phyloP scores from a whole-genome alignment of 306 rosid genomes.

The Vigna radiata region DNA sequence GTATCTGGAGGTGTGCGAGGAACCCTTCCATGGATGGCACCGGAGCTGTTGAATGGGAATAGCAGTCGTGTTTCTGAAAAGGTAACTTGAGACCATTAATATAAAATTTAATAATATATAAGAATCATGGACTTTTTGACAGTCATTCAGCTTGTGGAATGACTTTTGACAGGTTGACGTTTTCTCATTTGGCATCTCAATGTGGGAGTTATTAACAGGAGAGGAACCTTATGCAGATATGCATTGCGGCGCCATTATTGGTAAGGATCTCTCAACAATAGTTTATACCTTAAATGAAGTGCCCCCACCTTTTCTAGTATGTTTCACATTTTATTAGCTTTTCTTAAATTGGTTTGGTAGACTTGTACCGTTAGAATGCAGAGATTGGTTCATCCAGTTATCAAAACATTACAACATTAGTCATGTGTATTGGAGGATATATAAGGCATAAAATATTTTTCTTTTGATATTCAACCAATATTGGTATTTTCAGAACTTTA shows the following conservation, averaged over 20 bases:
- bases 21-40: conserved; percentile 99
- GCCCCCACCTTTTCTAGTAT: no score
- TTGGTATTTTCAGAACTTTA: neutral
- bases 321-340: no score
- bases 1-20: conserved; percentile 98
- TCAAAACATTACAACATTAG: neutral
- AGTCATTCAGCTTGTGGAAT: conserved; percentile 35
- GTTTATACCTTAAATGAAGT: neutral
- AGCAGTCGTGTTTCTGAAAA: conserved; percentile 90
- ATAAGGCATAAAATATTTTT: neutral
- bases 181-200: conserved; percentile 88
- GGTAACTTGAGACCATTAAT: conserved; percentile 53
- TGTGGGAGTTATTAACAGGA: conserved; percentile 96
- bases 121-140: conserved; percentile 25
- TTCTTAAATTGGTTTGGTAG: no score
- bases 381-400: neutral
- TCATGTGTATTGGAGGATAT: neutral
- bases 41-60: conserved; percentile 83
- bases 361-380: no score
- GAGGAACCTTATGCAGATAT: conserved; percentile 96
- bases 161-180: conserved; percentile 77
- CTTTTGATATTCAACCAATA: neutral
- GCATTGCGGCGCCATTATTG: conserved; percentile 98
- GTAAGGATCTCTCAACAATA: conserved; percentile 52
- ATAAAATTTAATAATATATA: conserved; percentile 23